Percentiles rank a stretch among this genome's conserved stretches.
These are phyloP conservation scores for Camelina laxa DNA, from an alignment of 345 rosid genomes.

Conservation along the genomic window DNA sequence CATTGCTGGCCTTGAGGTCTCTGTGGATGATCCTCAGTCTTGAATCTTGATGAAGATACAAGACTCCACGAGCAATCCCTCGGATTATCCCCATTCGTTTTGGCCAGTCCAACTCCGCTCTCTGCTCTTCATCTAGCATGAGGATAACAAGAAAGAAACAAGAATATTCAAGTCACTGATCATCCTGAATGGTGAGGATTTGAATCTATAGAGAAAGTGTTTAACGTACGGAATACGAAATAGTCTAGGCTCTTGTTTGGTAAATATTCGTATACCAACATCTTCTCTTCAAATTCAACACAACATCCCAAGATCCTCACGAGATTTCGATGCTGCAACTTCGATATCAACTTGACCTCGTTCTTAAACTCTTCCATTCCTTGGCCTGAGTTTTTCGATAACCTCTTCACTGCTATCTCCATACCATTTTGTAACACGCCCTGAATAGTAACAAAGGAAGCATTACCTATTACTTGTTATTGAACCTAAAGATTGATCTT, in stretches of 20 bases:
- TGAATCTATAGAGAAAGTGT: neutral
- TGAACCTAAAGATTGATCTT: neutral
- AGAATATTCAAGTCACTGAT: neutral
- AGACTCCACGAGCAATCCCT: slow-evolving; percentile 68
- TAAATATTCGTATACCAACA: slow-evolving; percentile 68
- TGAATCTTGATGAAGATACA: slow-evolving; percentile 80
- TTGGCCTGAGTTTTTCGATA: slow-evolving; percentile 58
- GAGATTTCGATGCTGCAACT: slow-evolving; percentile 76
- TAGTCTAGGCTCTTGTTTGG: slow-evolving; percentile 68
- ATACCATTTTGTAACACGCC: slow-evolving; percentile 49
- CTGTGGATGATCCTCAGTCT: slow-evolving; percentile 77
- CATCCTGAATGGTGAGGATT: neutral
- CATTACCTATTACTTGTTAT: neutral
- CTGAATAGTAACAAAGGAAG: slow-evolving; percentile 30
- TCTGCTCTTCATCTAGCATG: slow-evolving; percentile 45
- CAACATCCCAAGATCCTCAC: slow-evolving; percentile 74
- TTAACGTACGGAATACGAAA: slow-evolving; percentile 55
- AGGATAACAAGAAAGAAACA: neutral
- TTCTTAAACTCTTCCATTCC: slow-evolving; percentile 60
- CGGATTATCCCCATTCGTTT: slow-evolving; percentile 58
- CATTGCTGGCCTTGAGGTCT: slow-evolving; percentile 70
- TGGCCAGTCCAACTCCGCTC: slow-evolving; percentile 53
- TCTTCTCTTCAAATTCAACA: slow-evolving; percentile 55
- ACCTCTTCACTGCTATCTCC: slow-evolving; percentile 61
- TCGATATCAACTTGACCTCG: slow-evolving; percentile 50